Evolutionary conservation across 73 alveolate genomes (phyloP).

Genomic region (Chromera velia): DNA sequence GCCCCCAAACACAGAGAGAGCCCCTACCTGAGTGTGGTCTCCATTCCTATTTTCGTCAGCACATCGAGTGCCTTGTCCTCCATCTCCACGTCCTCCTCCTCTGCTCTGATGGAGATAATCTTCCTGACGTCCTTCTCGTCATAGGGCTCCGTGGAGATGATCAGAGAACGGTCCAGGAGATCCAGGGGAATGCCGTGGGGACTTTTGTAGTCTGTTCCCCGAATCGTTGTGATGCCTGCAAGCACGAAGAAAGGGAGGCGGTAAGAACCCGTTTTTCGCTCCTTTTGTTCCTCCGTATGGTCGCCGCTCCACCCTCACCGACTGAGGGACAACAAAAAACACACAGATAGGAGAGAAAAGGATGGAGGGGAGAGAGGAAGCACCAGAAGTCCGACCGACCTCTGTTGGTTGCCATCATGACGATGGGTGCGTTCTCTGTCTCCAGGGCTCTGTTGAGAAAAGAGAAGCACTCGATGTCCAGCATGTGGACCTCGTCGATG

Average conservation of each 20-base stretch:
- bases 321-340: too few species aligned
- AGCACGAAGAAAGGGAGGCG: too few species aligned
- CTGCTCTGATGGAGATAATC: slow-evolving; percentile 85
- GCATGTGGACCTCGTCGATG: slow-evolving; percentile 94
- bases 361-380: too few species aligned
- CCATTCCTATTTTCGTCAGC: slow-evolving; percentile 75
- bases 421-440: slow-evolving; percentile 91
- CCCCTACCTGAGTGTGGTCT: slow-evolving; percentile 75
- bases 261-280: too few species aligned
- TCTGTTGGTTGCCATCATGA: slow-evolving; percentile 95
- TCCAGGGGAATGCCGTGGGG: slow-evolving; percentile 92
- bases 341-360: too few species aligned
- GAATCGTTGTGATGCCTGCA: slow-evolving; percentile 90
- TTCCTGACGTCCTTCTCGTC: slow-evolving; percentile 49
- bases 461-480: slow-evolving; percentile 96
- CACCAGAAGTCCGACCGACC: too few species aligned
- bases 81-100: slow-evolving; percentile 88
- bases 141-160: slow-evolving; percentile 87
- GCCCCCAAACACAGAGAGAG: background rate
- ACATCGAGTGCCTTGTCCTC: slow-evolving; percentile 76
- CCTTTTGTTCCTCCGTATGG: too few species aligned
- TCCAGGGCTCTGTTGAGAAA: slow-evolving; percentile 69
- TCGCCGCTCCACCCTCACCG: too few species aligned
- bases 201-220: slow-evolving; percentile 86
- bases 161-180: slow-evolving; percentile 87